Conservation (phyloP, 805 yeast species). For the Pichia thaimueangensis region DNA sequence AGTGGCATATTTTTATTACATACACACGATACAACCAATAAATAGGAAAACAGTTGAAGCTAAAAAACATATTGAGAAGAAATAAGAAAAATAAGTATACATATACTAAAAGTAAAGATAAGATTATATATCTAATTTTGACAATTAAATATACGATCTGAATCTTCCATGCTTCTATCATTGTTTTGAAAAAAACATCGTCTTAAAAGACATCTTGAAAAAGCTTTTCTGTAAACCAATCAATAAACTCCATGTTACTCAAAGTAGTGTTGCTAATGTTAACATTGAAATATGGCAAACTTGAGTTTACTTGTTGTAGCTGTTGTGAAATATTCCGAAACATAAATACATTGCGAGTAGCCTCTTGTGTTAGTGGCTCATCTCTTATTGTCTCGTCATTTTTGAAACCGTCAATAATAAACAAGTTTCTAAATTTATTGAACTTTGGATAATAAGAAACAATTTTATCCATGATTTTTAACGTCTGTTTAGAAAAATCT, state of each 20-base stretch:
- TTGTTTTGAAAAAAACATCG: slow-evolving; percentile 18
- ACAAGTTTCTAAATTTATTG: slow-evolving; percentile 16
- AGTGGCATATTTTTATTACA: too few species aligned
- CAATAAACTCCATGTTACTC: slow-evolving; percentile 13
- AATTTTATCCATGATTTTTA: slow-evolving; percentile 17
- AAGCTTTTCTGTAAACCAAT: slow-evolving; percentile 23
- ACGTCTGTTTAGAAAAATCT: slow-evolving; percentile 13
- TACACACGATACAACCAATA: too few species aligned
- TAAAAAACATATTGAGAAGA: too few species aligned
- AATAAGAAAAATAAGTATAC: too few species aligned
- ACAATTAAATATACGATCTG: neutral
- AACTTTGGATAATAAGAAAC: slow-evolving; percentile 15
- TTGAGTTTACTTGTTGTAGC: neutral
- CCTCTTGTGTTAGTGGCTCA: neutral
- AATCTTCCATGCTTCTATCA: slow-evolving; percentile 6
- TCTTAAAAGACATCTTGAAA: slow-evolving; percentile 20
- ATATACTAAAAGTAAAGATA: too few species aligned
- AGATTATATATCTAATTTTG: too few species aligned
- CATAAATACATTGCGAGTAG: neutral
- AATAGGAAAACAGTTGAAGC: too few species aligned
- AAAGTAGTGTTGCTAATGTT: neutral
- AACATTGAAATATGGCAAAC: neutral
- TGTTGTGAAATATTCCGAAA: neutral
- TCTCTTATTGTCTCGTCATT: neutral
- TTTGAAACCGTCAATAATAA: slow-evolving; percentile 15